Base-by-base conservation (phyloP, 495 filamentous ascomycete genomes). In the Penicillium arizonense region DNA sequence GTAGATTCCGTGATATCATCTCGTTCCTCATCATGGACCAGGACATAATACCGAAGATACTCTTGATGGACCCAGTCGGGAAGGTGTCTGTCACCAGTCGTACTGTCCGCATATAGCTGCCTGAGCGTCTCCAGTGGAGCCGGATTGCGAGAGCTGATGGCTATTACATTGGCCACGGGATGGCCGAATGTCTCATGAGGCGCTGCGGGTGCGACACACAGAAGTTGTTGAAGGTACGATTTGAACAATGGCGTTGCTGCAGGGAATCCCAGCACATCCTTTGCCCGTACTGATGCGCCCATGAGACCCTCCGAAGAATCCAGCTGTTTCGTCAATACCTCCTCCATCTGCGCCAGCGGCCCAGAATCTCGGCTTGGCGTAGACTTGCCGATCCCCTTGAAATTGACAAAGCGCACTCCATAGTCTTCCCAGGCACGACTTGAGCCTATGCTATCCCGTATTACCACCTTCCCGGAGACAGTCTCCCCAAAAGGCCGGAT, bases 1-100 rank as follows among this genome's bases (percentile, higher is more conserved):
- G 88, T 95, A 30, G 86, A 95, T 67, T 91, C 92, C 11, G 83
- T 79, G 44, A 97, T 94, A 62, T 97, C 91, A 61, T 96, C 91
- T 37, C 80, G 81, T 56, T 97, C 95, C 65, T 98, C 94, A 58
- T 98, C 94, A 59, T 98, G 95, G n/a, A 98, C 84, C 20, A 98
- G 77, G 13, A 98, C 88, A 70, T 98, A 97, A 64, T 98, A 98
- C 48, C 94, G 81, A 46, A 98, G 78, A 66, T 89, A 97, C 33
- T 97, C 92, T 23, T 83, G 84, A 57, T 93, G 82, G 1, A 97
- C 85, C 86, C 91, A 98, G 18, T 77, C 73, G 2, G 94, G 93
- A 52, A 91, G 63, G 40, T 80, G 73, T 53, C 76, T 78, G 40
- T 82, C 79, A 1, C 90, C 89, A 33, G 78, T 78, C 40, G 78